Percentiles rank a stretch among this genome's conserved stretches.
These are phyloP conservation scores for Arctostaphylos glauca DNA, from an alignment of 148 eudicot species.

Conservation along the genomic window DNA sequence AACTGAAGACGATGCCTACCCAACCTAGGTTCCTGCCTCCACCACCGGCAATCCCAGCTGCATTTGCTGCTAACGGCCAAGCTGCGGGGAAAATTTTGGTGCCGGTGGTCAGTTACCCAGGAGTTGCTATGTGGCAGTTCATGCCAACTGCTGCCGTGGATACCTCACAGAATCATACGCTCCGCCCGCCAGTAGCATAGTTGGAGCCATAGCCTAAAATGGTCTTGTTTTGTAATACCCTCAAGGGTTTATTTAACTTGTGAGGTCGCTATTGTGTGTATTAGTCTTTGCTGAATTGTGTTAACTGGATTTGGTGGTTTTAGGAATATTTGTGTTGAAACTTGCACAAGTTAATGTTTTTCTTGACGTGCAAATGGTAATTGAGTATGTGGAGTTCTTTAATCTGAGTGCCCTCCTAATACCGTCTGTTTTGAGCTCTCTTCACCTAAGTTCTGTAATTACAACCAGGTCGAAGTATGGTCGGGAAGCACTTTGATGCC, in stretches of 20 bases:
- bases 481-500: too few species aligned
- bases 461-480: too few species aligned
- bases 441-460: too few species aligned
- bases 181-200: slow-evolving; percentile 78
- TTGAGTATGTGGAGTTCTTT: neutral
- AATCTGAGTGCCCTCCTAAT: too few species aligned
- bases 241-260: slow-evolving; percentile 15
- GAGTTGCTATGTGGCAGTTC: slow-evolving; percentile 88
- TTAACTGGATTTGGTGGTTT: slow-evolving; percentile 31
- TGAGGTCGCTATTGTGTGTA: slow-evolving; percentile 20
- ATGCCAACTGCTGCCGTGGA: slow-evolving; percentile 80
- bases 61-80: slow-evolving; percentile 51
- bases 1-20: slow-evolving; percentile 48
- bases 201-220: slow-evolving; percentile 1
- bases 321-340: slow-evolving; percentile 30
- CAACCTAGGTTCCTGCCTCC: slow-evolving; percentile 55
- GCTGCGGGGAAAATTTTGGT: slow-evolving; percentile 59
- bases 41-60: slow-evolving; percentile 54
- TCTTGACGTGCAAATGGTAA: slow-evolving; percentile 8
- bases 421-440: too few species aligned
- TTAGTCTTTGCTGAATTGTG: slow-evolving; percentile 32
- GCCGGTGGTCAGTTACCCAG: slow-evolving; percentile 64
- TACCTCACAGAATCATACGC: slow-evolving; percentile 70
- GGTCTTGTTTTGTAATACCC: slow-evolving; percentile 3
- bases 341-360: slow-evolving; percentile 14